Evolutionary conservation across 1,139 yeast species (phyloP).

Genomic region (Saccharomyces hybrid): DNA sequence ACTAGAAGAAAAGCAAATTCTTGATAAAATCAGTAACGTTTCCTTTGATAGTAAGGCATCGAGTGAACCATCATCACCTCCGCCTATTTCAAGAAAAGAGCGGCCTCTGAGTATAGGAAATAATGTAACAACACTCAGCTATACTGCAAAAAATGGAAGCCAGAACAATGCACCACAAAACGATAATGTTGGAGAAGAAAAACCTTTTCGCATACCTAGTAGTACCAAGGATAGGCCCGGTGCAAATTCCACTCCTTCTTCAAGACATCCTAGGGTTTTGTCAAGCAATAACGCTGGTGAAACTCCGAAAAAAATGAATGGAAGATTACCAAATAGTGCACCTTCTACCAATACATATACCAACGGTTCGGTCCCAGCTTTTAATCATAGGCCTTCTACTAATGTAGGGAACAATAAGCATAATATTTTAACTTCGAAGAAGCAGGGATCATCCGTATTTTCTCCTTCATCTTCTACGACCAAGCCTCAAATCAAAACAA

Average conservation of each 20-base stretch:
- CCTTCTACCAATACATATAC: neutral
- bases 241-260: neutral
- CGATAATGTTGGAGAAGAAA: neutral
- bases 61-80: constrained; percentile 2
- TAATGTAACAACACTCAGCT: neutral
- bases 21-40: constrained; percentile 4
- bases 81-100: neutral
- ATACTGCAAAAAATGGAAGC: neutral
- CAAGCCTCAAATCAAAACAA: neutral
- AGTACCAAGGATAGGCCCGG: neutral
- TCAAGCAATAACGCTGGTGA: neutral
- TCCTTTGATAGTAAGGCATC: constrained; percentile 1
- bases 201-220: neutral
- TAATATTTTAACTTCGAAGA: neutral
- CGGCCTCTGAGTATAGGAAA: neutral
- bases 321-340: neutral
- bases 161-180: neutral
- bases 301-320: neutral
- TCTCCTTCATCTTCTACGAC: neutral
- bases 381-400: neutral
- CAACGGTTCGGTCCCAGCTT: neutral
- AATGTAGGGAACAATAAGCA: neutral
- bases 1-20: constrained; percentile 23
- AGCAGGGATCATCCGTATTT: neutral
- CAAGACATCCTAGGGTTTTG: neutral